These are phyloP conservation scores for Rhododendron williamsianum DNA, from an alignment of 148 eudicot genomes.

Conservation along the genomic window DNA sequence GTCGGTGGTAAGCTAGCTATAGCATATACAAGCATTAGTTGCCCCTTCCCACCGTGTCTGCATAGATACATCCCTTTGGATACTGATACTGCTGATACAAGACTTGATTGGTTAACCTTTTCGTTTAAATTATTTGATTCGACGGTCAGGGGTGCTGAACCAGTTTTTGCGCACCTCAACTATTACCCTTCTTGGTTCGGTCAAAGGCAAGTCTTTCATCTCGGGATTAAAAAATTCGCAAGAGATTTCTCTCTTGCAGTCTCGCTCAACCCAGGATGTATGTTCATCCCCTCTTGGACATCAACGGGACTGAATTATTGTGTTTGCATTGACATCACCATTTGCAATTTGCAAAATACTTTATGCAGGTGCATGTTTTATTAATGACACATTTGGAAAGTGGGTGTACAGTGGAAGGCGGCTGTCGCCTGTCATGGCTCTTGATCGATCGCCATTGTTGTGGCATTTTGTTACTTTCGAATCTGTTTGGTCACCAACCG, in stretches of 20 bases:
- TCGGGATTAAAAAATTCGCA: no score
- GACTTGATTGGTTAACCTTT: neutral
- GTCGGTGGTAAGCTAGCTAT: neutral
- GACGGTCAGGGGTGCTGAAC: no score
- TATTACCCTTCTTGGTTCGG: no score
- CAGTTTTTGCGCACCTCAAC: no score
- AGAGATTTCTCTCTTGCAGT: no score
- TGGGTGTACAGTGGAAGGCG: neutral
- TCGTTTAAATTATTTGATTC: no score
- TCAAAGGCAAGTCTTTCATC: no score
- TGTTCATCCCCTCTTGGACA: neutral
- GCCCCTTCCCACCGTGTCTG: no score
- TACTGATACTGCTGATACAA: neutral
- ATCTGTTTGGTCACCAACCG: constrained; percentile 13
- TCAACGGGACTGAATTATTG: neutral
- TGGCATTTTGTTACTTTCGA: neutral
- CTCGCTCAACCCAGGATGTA: neutral
- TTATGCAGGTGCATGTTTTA: neutral
- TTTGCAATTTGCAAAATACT: neutral
- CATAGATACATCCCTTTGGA: neutral
- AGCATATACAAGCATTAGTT: neutral
- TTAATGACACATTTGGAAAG: neutral
- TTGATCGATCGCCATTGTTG: neutral
- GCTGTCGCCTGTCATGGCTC: neutral
- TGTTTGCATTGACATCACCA: neutral